Conservation (phyloP, 2,329 filamentous ascomycete genomes). For the Neonectria punicea region DNA sequence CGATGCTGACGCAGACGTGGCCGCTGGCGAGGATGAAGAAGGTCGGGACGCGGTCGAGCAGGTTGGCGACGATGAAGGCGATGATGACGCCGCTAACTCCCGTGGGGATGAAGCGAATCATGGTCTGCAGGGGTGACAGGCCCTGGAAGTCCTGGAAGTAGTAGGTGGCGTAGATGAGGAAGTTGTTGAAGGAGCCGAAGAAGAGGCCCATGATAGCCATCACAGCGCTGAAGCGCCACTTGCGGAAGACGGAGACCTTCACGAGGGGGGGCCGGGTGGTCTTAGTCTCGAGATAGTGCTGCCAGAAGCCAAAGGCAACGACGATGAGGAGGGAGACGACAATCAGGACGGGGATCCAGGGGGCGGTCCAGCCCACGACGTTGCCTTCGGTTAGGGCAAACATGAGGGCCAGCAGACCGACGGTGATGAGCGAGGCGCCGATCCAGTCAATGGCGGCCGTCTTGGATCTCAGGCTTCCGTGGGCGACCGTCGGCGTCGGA, state of each 20-base stretch:
- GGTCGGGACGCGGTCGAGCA: slow-evolving; percentile 68
- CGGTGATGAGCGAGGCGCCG: slow-evolving; percentile 71
- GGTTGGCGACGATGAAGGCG: slow-evolving; percentile 63
- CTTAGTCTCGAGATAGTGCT: slow-evolving; percentile 55
- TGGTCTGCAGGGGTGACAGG: slow-evolving; percentile 71
- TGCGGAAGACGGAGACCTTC: slow-evolving; percentile 72
- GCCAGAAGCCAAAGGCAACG: slow-evolving; percentile 68
- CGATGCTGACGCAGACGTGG: slow-evolving; percentile 63
- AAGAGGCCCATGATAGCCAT: slow-evolving; percentile 74
- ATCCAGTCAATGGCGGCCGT: slow-evolving; percentile 70
- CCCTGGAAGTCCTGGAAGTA: slow-evolving; percentile 76
- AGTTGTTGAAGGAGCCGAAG: slow-evolving; percentile 76
- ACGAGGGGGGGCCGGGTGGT: slow-evolving; percentile 65
- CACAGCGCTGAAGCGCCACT: slow-evolving; percentile 68
- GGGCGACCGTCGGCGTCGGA: slow-evolving; percentile 43
- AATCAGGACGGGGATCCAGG: slow-evolving; percentile 70
- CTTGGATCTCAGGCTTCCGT: slow-evolving; percentile 47
- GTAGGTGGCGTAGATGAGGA: slow-evolving; percentile 74
- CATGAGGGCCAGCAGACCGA: slow-evolving; percentile 69
- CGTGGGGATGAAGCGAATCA: slow-evolving; percentile 74
- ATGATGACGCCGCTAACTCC: slow-evolving; percentile 69
- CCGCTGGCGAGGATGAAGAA: slow-evolving; percentile 68
- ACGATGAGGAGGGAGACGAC: slow-evolving; percentile 68
- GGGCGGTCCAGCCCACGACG: slow-evolving; percentile 72
- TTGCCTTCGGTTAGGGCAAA: slow-evolving; percentile 77